phyloP scores from a whole-genome alignment of 2,329 filamentous ascomycete genomes.

The Xylariaceae sp. region DNA sequence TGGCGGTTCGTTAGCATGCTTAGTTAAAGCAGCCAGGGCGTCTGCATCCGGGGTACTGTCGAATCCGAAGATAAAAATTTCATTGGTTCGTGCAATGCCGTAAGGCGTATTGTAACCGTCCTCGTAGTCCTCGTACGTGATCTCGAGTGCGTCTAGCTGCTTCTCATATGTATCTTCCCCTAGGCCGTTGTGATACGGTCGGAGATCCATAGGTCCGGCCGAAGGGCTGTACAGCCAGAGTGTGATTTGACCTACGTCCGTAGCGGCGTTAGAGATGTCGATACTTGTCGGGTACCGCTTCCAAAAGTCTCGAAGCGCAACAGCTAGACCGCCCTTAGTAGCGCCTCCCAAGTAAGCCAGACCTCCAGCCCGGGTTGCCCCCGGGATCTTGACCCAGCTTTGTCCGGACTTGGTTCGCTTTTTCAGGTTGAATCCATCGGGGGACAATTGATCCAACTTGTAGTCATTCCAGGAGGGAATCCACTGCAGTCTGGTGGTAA shows the following conservation, averaged over 20 bases:
- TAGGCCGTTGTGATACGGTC: slow-evolving; percentile 61
- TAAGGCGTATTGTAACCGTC: slow-evolving; percentile 56
- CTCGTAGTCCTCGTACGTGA: slow-evolving; percentile 68
- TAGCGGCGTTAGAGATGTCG: slow-evolving; percentile 55
- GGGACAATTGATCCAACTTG: slow-evolving; percentile 57
- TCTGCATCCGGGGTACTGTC: slow-evolving; percentile 54
- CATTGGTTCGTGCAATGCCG: slow-evolving; percentile 61
- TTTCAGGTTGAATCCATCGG: slow-evolving; percentile 62
- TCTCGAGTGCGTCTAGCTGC: slow-evolving; percentile 61
- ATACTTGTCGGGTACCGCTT: slow-evolving; percentile 62
- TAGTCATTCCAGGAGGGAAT: slow-evolving; percentile 63
- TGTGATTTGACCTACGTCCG: slow-evolving; percentile 55
- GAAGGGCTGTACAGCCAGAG: slow-evolving; percentile 63
- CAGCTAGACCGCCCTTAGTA: slow-evolving; percentile 58
- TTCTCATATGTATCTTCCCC: slow-evolving; percentile 58
- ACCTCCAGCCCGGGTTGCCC: slow-evolving; percentile 57
- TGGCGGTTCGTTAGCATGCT: slow-evolving; percentile 54
- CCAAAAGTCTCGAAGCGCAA: slow-evolving; percentile 65
- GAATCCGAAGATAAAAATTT: slow-evolving; percentile 57
- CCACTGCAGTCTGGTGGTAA: slow-evolving; percentile 54
- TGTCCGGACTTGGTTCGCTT: slow-evolving; percentile 62
- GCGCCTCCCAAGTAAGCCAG: slow-evolving; percentile 62
- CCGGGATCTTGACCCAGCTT: slow-evolving; percentile 61
- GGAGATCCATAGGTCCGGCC: slow-evolving; percentile 57
- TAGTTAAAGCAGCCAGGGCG: slow-evolving; percentile 46